These are phyloP conservation scores for Dendrobium nobile DNA, from an alignment of 106 monocot species.

Conservation along the genomic window DNA sequence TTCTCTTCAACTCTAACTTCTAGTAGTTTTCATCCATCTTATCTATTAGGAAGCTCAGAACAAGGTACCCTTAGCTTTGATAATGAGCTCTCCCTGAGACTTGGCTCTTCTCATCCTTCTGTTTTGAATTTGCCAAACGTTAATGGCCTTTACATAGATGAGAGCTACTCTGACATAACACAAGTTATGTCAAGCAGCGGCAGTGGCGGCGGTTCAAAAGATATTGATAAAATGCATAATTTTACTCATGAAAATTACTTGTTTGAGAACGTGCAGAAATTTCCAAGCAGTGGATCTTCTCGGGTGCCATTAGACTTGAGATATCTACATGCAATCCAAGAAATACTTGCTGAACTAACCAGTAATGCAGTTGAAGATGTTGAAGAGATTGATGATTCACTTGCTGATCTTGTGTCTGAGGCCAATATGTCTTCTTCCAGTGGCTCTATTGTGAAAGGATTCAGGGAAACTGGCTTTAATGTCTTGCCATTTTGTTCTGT, in stretches of 20 bases:
- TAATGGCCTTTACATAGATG: conserved; percentile 34
- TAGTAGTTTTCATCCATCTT: conserved; percentile 41
- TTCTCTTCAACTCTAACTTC: conserved; percentile 11
- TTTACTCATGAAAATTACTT: neutral
- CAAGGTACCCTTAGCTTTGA: conserved; percentile 10
- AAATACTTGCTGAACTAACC: conserved; percentile 49
- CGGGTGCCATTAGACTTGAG: neutral
- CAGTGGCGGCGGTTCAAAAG: neutral
- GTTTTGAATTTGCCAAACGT: conserved; percentile 8
- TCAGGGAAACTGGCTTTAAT: neutral
- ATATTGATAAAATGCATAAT: neutral
- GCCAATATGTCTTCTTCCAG: conserved; percentile 18
- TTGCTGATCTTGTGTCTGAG: conserved; percentile 12
- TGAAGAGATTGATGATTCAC: conserved; percentile 21
- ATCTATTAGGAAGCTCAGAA: conserved; percentile 30
- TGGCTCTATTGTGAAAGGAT: conserved; percentile 12
- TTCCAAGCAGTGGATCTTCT: neutral
- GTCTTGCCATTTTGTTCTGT: neutral
- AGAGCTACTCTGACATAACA: too few species aligned
- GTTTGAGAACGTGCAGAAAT: conserved; percentile 3
- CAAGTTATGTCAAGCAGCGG: too few species aligned
- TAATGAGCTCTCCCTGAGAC: conserved; percentile 60
- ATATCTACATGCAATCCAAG: conserved; percentile 38
- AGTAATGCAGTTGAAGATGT: conserved; percentile 25
- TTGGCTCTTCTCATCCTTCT: conserved; percentile 27